phyloP scores from a whole-genome alignment of 1,284 basidiomycete species.

The Sporisorium iseilematis-ciliati region DNA sequence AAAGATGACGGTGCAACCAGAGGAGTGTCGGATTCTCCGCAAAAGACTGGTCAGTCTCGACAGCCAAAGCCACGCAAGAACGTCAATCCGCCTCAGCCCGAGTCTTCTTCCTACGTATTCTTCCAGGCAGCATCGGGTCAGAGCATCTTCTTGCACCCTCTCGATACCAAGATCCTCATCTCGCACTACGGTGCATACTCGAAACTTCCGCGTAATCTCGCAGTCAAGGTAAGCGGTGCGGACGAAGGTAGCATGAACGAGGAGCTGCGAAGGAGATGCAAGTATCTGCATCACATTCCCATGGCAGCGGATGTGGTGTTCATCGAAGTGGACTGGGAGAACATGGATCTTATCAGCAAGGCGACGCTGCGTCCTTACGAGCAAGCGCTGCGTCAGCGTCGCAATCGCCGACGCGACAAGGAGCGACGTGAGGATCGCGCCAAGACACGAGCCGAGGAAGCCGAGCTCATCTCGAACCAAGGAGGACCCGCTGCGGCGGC shows the following conservation, averaged over 20 bases:
- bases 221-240: slow-evolving; percentile 81
- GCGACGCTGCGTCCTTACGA: slow-evolving; percentile 60
- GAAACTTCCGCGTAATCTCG: slow-evolving; percentile 85
- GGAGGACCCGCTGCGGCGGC: slow-evolving; percentile 40
- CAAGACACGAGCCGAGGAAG: slow-evolving; percentile 60
- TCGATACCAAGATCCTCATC: slow-evolving; percentile 93
- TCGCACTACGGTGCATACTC: slow-evolving; percentile 85
- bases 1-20: slow-evolving; percentile 10
- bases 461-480: slow-evolving; percentile 44
- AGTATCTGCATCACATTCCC: slow-evolving; percentile 92
- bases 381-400: slow-evolving; percentile 58
- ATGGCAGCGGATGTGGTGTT: slow-evolving; percentile 94
- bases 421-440: slow-evolving; percentile 63
- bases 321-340: slow-evolving; percentile 80
- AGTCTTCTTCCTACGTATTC: slow-evolving; percentile 79
- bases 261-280: slow-evolving; percentile 91
- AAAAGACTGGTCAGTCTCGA: slow-evolving; percentile 11
- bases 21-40: background rate
- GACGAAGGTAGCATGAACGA: slow-evolving; percentile 82
- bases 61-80: slow-evolving; percentile 43
- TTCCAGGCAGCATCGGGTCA: slow-evolving; percentile 94
- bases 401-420: slow-evolving; percentile 56
- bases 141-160: slow-evolving; percentile 91
- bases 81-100: slow-evolving; percentile 64
- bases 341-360: slow-evolving; percentile 53